These are phyloP conservation scores for Neonectria hederae DNA, from an alignment of 2,329 filamentous ascomycete genomes.

Conservation along the genomic window DNA sequence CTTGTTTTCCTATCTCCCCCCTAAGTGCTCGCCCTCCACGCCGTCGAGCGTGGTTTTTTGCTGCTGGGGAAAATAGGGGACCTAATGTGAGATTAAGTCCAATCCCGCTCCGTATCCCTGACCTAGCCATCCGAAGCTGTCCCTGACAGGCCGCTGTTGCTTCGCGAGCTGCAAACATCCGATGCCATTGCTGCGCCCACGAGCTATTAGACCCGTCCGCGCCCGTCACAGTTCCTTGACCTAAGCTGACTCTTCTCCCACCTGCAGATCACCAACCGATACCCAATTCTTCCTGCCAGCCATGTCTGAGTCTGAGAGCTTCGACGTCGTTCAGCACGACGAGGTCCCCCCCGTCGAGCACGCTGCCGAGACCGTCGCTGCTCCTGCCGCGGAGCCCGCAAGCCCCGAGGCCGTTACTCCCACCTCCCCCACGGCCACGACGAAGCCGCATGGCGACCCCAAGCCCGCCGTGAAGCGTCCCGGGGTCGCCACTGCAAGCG, in stretches of 20 bases:
- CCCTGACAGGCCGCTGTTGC: constrained; percentile 2
- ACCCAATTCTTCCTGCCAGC: constrained; percentile 28
- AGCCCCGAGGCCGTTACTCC: constrained; percentile 43
- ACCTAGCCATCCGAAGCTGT: constrained; percentile 17
- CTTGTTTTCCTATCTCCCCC: neutral
- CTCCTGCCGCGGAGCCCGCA: constrained; percentile 44
- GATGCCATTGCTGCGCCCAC: constrained; percentile 1
- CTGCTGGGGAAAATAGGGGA: constrained; percentile 25
- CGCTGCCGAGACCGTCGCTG: constrained; percentile 35
- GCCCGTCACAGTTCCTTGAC: neutral
- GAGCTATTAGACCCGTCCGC: constrained; percentile 20
- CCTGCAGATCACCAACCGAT: constrained; percentile 28
- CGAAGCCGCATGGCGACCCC: constrained; percentile 45
- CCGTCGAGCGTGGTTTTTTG: constrained; percentile 12
- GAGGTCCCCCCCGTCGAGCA: constrained; percentile 44
- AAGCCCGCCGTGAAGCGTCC: constrained; percentile 50
- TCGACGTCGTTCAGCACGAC: constrained; percentile 56
- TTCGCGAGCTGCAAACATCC: constrained; percentile 17
- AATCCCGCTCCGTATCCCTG: constrained; percentile 25
- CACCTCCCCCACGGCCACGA: constrained; percentile 46
- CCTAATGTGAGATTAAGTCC: constrained; percentile 25
- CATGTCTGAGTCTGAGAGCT: constrained; percentile 60
- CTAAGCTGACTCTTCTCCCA: constrained; percentile 13
- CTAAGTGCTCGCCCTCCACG: neutral
- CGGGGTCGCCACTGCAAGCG: constrained; percentile 45